Evolutionary conservation across 306 rosid species (phyloP).

Genomic region (Citrullus amarus): DNA sequence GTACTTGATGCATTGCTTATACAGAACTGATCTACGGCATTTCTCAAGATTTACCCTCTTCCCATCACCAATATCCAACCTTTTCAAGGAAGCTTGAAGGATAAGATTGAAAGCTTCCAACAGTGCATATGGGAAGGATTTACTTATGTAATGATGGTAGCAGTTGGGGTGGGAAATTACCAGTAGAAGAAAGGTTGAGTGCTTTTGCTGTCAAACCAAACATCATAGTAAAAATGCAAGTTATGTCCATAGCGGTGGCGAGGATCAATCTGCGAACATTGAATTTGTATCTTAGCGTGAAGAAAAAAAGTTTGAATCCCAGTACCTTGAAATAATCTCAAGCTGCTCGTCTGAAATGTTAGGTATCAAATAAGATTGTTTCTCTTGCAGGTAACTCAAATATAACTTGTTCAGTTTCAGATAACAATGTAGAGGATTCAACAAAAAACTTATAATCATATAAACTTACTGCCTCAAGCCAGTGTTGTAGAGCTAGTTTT

Average conservation of each 20-base stretch:
- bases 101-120: not conserved
- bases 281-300: not conserved
- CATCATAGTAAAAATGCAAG: slow-evolving; percentile 32
- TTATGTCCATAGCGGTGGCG: slow-evolving; percentile 43
- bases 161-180: slow-evolving; percentile 9
- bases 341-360: not conserved
- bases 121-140: not conserved
- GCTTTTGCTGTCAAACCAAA: slow-evolving; percentile 29
- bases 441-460: not conserved
- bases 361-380: not conserved
- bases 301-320: not conserved
- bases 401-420: not conserved
- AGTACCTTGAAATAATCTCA: not conserved
- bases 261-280: slow-evolving; percentile 32
- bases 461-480: slow-evolving; percentile 48
- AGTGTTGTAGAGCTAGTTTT: slow-evolving; percentile 38
- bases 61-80: slow-evolving; percentile 53
- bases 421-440: not conserved
- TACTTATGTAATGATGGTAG: not conserved
- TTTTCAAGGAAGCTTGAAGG: not conserved
- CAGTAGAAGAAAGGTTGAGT: slow-evolving; percentile 47
- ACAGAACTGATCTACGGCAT: slow-evolving; percentile 23
- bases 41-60: slow-evolving; percentile 24
- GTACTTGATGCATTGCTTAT: slow-evolving; percentile 29
- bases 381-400: not conserved